Evolutionary conservation across 257 asterid genomes (phyloP).

Genomic region (Solanum bulbocastanum): DNA sequence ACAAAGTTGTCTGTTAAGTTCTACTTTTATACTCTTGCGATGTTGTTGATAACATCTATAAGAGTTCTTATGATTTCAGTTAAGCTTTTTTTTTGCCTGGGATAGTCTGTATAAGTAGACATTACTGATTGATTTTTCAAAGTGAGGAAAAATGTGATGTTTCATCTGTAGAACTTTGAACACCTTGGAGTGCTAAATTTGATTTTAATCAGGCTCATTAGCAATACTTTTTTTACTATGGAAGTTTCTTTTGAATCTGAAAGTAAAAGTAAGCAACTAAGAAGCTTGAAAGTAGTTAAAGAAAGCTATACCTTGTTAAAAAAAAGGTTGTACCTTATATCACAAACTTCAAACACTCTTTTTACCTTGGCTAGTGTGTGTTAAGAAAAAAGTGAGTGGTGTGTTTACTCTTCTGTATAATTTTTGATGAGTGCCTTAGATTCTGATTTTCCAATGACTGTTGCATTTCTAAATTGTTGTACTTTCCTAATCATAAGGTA

Average conservation of each 20-base stretch:
- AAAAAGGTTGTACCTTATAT: not conserved
- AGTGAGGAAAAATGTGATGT: too few relatives aligned
- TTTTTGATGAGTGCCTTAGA: not conserved
- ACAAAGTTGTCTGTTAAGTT: too few relatives aligned
- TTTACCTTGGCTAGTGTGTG: not conserved
- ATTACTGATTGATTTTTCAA: too few relatives aligned
- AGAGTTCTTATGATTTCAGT: too few relatives aligned
- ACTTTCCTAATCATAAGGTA: not conserved
- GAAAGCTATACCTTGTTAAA: too few relatives aligned
- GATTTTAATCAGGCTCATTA: not conserved
- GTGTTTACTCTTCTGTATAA: not conserved
- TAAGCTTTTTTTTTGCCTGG: too few relatives aligned
- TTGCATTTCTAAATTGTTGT: not conserved
- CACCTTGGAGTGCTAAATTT: not conserved
- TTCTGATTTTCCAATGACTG: not conserved
- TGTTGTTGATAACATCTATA: too few relatives aligned
- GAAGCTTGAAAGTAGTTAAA: not conserved
- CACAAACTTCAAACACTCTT: not conserved
- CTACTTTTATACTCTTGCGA: too few relatives aligned
- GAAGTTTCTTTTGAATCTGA: too few relatives aligned
- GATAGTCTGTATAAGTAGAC: too few relatives aligned
- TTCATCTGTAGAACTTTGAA: not conserved
- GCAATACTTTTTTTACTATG: too few relatives aligned
- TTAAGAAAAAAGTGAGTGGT: not conserved
- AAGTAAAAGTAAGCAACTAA: not conserved